Conservation (phyloP, 306 rosid genomes). For the Chamaecrista fasciculata region DNA sequence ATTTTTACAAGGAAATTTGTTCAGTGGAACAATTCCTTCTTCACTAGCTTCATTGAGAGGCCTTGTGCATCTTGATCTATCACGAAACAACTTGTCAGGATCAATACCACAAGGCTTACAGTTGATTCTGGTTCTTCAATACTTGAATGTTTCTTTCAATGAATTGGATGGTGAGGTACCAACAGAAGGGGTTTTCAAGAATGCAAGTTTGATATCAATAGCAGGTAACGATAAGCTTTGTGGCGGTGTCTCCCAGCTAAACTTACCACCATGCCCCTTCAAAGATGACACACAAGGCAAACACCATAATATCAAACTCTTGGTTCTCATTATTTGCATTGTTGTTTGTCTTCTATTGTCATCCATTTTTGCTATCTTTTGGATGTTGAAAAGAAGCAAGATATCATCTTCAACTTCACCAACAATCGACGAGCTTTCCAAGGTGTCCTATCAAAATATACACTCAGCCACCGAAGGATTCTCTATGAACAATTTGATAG, state of each 20-base stretch:
- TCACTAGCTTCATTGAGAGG: background rate
- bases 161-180: slow-evolving; percentile 9
- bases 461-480: background rate
- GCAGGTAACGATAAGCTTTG: background rate
- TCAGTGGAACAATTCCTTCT: background rate
- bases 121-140: background rate
- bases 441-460: background rate
- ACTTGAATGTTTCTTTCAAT: slow-evolving; percentile 1
- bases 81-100: background rate
- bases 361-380: background rate
- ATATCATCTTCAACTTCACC: background rate
- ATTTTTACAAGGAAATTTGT: background rate
- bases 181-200: background rate
- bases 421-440: background rate
- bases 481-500: too few species aligned
- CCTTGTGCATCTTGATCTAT: background rate
- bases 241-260: background rate
- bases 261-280: slow-evolving; percentile 12
- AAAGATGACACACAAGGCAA: background rate
- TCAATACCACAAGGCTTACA: background rate
- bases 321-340: background rate
- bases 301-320: background rate
- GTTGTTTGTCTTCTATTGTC: background rate
- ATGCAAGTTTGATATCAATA: background rate
- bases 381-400: background rate